Evolutionary conservation across 2,329 filamentous ascomycete species (phyloP), one percentile per base, ranked within the genome.

Genomic region (Colletotrichum sp.): DNA sequence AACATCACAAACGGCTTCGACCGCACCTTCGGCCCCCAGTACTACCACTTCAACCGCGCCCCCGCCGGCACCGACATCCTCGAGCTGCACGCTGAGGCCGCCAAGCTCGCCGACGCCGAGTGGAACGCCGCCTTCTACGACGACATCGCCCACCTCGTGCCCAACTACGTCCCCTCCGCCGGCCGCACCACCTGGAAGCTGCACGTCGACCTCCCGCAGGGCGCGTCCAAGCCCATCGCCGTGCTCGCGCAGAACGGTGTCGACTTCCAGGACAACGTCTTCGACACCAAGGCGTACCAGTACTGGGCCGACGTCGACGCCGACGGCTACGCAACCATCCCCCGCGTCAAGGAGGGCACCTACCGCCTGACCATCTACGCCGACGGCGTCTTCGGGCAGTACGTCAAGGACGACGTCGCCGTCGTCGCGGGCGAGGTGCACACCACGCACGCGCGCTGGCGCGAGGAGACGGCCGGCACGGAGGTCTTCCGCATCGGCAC

Each of bases 291-390:
- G 26, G 86, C 88, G 2, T 89, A 90, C 74, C 90, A 92, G 78
- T 92, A 92, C 82, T 92, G 90, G 90, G 84, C 83, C 1, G 85
- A 89, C 18, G 85, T 91, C 24, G 81, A 86, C 59, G 64, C 78
- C 0, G 81, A 79, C 4, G 89, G 90, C 7, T 80, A 82, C 9
- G 87, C 89, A 10, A 81, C 80, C 4, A 90, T 93, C 43, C 85
- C 87, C 1, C 82, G 84, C 7, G 86, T 91, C 48, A 90, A 88
- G 77, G 87, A 87, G 5, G 92, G 90, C 7, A 90, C 85, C 1
- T 94, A 93, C 81, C 86, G 91, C 4, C 82, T 94, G 9, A 93
- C 92, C 2, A 83, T 93, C 34, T 93, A 92, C 77, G 92, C 91
- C 0, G 89, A 90, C 13, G 89, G 89, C 0, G 86, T 93, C 55